These are phyloP conservation scores for Solanum chacoense DNA, from an alignment of 305 asterid genomes.

Conservation along the genomic window DNA sequence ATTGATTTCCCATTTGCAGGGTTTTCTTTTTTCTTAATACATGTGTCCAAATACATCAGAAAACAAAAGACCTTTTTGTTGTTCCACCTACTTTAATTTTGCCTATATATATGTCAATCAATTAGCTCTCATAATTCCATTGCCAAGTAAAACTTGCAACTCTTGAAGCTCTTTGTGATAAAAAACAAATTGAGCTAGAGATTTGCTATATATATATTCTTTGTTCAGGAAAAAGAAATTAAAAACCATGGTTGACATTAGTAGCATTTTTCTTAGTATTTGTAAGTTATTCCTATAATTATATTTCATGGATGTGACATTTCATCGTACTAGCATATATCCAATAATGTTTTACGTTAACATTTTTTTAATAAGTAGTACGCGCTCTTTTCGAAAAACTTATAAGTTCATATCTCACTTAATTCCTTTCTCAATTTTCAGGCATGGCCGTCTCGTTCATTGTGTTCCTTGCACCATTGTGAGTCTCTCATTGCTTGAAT, in stretches of 20 bases:
- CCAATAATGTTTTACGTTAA: neutral
- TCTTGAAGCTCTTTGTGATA: neutral
- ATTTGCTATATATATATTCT: neutral
- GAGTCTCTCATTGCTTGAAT: neutral
- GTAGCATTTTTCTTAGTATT: neutral
- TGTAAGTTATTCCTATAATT: neutral
- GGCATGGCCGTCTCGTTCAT: constrained; percentile 35
- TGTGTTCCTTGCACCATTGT: constrained; percentile 49
- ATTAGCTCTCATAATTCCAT: neutral
- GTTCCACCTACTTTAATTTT: neutral
- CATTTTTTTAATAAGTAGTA: neutral
- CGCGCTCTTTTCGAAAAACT: neutral
- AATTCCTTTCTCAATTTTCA: neutral
- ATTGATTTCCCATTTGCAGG: neutral
- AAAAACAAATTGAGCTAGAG: neutral
- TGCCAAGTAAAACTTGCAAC: neutral
- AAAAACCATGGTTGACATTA: neutral
- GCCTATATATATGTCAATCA: neutral
- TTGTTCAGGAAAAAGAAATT: neutral
- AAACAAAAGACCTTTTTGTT: neutral
- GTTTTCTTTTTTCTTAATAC: neutral
- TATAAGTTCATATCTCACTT: neutral
- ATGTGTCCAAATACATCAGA: neutral
- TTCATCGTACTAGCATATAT: neutral
- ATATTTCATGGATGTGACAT: neutral